Evolutionary conservation across 208 protist species (phyloP), one percentile per base, ranked within the genome.

Genomic region (Leishmania aethiopica): DNA sequence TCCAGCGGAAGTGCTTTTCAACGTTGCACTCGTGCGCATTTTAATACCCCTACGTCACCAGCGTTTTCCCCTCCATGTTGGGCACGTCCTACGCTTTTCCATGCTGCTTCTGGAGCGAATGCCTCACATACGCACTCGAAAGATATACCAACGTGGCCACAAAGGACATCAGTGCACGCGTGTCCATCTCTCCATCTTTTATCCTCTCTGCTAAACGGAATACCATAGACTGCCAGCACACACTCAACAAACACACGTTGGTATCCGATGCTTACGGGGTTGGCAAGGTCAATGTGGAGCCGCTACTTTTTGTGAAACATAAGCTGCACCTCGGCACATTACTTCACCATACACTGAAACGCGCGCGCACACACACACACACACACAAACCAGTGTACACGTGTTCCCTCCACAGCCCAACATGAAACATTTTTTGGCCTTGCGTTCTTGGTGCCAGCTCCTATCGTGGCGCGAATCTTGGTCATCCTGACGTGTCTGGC

Each of bases 401-500:
- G 10, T 67, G 49, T 10, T 78, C 17, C 37, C 25, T 67, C 51
- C 53, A 66, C 53, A n/a, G 32, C 25, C 40, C 35, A 28, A 28
- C 28, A 79, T 79, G 78, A 40, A 55, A 80, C 81, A 19, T 91
- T 92, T 74, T 92, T 92, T 78, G 88, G 89, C 32, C 75, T 93
- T 40, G 67, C 86, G 76, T 53, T 91, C 13, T 55, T 64, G 35
- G 75, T 95, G 42, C 85, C 91, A 5, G 71, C 74, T 3, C 69
- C 74, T 47, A 35, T 92, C 49, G 88, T 82, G 53, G 76, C 83
- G 49, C 49, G 84, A 40, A 83, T 93, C n/a, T 86, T 93, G n/a
- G 40, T 86, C 67, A 75, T 84, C 19, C 83, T 93, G 45, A 93
- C 83, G n/a, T 78, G 88, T 60, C n/a, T 93, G 55, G 85, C 88